Evolutionary conservation across 1,139 yeast genomes (phyloP).

Genomic region (Entelexis sorbosivorans): DNA sequence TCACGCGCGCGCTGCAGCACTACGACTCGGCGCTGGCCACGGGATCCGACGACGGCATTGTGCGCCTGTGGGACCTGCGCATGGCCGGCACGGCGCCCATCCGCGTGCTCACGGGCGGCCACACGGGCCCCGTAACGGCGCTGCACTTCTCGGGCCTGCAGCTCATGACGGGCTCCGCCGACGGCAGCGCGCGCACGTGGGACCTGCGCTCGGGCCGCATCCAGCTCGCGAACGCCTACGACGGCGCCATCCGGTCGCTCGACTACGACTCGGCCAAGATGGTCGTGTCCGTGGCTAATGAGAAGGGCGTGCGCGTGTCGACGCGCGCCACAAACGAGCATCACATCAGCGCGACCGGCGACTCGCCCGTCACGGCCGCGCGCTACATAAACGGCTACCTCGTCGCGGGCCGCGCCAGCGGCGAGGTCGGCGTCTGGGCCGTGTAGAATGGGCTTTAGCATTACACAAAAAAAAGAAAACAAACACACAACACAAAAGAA

Average conservation of each 20-base stretch:
- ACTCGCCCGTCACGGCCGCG: constrained; percentile 34
- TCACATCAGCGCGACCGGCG: constrained; percentile 22
- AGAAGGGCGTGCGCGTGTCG: constrained; percentile 42
- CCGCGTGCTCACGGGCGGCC: constrained; percentile 50
- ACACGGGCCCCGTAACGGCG: constrained; percentile 58
- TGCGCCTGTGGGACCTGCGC: constrained; percentile 65
- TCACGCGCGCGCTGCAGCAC: constrained; percentile 49
- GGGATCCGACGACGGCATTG: constrained; percentile 66
- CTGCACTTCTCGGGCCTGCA: constrained; percentile 56
- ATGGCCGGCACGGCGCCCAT: constrained; percentile 35
- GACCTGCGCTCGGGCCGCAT: constrained; percentile 58
- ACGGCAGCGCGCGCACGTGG: constrained; percentile 59
- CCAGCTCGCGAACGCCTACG: constrained; percentile 49
- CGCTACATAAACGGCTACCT: constrained; percentile 51
- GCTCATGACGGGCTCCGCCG: constrained; percentile 54
- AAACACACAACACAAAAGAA: too few species aligned
- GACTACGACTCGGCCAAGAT: constrained; percentile 48
- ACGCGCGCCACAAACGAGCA: constrained; percentile 37
- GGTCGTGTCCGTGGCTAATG: constrained; percentile 40
- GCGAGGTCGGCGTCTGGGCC: constrained; percentile 53
- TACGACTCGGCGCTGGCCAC: constrained; percentile 64
- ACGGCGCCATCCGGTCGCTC: constrained; percentile 40
- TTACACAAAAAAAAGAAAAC: neutral
- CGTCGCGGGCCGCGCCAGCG: constrained; percentile 51
- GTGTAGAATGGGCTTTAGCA: neutral